A percentile compares a stretch with the other conserved stretches of the same genome.
These are phyloP conservation scores for Aspergillus ochraceoroseus DNA, from an alignment of 2,329 filamentous ascomycete species.

Conservation along the genomic window DNA sequence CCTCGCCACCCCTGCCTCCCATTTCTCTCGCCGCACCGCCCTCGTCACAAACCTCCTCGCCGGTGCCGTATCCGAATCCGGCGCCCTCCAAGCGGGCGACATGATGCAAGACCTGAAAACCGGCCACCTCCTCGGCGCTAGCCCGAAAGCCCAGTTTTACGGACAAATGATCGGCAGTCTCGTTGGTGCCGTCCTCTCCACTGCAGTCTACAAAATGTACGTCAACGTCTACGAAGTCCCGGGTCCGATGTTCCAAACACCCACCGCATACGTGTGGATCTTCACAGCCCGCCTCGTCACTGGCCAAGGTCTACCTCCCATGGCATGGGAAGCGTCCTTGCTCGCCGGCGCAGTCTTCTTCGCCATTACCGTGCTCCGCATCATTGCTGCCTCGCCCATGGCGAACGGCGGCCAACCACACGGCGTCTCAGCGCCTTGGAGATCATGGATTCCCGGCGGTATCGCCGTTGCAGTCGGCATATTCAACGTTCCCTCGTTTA, in stretches of 20 bases:
- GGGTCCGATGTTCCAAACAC: constrained; percentile 84
- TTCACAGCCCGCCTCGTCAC: constrained; percentile 93
- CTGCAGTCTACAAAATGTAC: constrained; percentile 83
- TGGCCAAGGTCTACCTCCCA: constrained; percentile 76
- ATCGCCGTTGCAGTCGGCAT: constrained; percentile 97
- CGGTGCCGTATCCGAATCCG: constrained; percentile 77
- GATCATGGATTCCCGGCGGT: constrained; percentile 75
- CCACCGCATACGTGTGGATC: constrained; percentile 94
- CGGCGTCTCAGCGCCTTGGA: constrained; percentile 54
- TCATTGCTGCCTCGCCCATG: constrained; percentile 45
- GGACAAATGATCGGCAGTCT: constrained; percentile 89
- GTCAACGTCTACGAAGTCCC: constrained; percentile 85
- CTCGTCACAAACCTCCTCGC: constrained; percentile 95
- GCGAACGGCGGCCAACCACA: constrained; percentile 28
- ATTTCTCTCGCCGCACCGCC: constrained; percentile 70
- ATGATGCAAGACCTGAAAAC: constrained; percentile 97
- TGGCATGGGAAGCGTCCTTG: constrained; percentile 74
- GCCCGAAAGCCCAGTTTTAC: constrained; percentile 92
- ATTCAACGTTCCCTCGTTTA: constrained; percentile 97
- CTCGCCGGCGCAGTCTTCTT: constrained; percentile 72
- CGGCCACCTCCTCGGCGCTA: constrained; percentile 84
- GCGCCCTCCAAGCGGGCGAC: constrained; percentile 90
- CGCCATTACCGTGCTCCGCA: constrained; percentile 63
- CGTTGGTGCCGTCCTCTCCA: constrained; percentile 78
- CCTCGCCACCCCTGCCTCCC: constrained; percentile 72